A percentile compares a stretch with the other conserved stretches of the same genome.
Evolutionary conservation across 306 rosid genomes (phyloP).

Genomic region (Medicago arabica): DNA sequence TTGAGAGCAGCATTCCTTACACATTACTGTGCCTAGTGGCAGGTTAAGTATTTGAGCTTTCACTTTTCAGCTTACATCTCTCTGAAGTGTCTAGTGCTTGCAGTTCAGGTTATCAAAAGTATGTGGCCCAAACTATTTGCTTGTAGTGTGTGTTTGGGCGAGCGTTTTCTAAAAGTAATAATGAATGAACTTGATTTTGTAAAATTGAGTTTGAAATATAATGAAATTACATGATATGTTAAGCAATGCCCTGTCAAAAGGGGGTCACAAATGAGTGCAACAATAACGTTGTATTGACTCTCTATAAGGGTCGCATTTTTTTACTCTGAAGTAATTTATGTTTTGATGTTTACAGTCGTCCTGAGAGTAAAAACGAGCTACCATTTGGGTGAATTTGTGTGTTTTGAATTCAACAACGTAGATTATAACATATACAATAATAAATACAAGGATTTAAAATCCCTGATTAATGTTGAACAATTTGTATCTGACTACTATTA

Average conservation of each 20-base stretch:
- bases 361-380: neutral
- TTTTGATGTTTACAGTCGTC: neutral
- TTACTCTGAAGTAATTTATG: conserved; percentile 9
- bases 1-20: conserved; percentile 83
- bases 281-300: too few relatives aligned
- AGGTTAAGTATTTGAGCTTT: conserved; percentile 59
- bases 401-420: neutral
- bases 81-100: conserved; percentile 29
- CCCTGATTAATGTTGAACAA: conserved; percentile 17
- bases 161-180: neutral
- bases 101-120: conserved; percentile 30
- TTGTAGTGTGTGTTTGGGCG: conserved; percentile 21
- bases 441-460: neutral
- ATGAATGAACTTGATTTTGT: neutral
- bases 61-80: conserved; percentile 23
- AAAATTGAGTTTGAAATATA: neutral
- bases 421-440: neutral
- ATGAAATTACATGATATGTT: too few relatives aligned
- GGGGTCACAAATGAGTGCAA: too few relatives aligned
- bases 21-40: conserved; percentile 89
- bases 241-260: too few relatives aligned
- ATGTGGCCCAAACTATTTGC: conserved; percentile 33
- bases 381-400: neutral
- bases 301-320: too few relatives aligned
- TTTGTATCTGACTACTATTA: conserved; percentile 25